Percentiles rank a stretch among this genome's conserved stretches.
These are phyloP conservation scores for Russula virescens DNA, from an alignment of 768 basidiomycete genomes.

Conservation along the genomic window DNA sequence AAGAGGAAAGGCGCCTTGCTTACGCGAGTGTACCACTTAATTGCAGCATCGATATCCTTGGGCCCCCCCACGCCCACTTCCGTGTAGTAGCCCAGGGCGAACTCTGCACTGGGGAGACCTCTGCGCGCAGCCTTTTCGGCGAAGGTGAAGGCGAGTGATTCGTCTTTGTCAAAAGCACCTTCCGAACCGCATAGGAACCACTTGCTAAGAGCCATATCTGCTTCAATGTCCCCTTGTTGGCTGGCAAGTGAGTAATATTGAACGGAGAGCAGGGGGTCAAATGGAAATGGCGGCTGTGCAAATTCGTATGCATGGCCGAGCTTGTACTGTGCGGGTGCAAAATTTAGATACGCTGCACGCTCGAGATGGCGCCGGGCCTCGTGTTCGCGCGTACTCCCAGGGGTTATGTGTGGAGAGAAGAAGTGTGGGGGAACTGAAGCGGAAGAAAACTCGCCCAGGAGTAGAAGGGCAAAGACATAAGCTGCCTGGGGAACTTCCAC, in stretches of 20 bases:
- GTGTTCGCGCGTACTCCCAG: constrained; percentile 39
- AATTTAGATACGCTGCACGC: constrained; percentile 78
- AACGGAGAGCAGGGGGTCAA: constrained; percentile 84
- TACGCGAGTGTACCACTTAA: constrained; percentile 72
- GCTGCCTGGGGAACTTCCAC: constrained; percentile 81
- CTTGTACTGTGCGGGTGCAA: constrained; percentile 87
- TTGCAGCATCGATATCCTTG: constrained; percentile 57
- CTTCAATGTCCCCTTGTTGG: constrained; percentile 84
- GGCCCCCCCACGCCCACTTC: constrained; percentile 86
- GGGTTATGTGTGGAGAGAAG: constrained; percentile 50
- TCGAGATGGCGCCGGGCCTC: constrained; percentile 79
- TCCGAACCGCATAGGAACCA: constrained; percentile 93
- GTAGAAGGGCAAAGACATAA: constrained; percentile 82
- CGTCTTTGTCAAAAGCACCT: constrained; percentile 79
- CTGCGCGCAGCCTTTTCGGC: constrained; percentile 80
- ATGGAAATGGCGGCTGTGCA: constrained; percentile 75
- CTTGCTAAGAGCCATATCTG: constrained; percentile 94
- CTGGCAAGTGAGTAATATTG: constrained; percentile 84
- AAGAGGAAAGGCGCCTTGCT: constrained; percentile 25
- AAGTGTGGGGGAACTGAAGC: constrained; percentile 46
- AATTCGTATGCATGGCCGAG: constrained; percentile 91
- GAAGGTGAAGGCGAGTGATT: constrained; percentile 78
- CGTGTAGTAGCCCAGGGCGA: constrained; percentile 93
- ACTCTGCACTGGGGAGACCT: constrained; percentile 77
- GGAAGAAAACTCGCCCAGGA: constrained; percentile 78